Percentiles rank a stretch among this genome's conserved stretches.
Conservation (phyloP, 2,329 filamentous ascomycete species). For the Colletotrichum aenigma region DNA sequence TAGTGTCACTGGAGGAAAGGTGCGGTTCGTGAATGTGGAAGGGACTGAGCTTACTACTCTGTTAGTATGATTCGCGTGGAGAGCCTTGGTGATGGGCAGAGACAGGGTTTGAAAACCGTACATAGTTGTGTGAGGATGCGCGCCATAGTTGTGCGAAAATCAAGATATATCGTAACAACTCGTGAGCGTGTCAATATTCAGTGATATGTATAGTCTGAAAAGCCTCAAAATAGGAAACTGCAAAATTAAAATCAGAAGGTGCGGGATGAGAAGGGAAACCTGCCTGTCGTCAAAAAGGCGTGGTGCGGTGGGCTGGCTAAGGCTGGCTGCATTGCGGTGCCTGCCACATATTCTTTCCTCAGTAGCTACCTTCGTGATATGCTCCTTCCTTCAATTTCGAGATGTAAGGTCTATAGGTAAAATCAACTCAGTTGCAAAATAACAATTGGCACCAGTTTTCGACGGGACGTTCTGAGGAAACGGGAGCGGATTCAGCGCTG, state of each 20-base stretch:
- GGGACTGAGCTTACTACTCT: neutral
- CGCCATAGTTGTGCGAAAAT: neutral
- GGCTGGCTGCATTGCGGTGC: neutral
- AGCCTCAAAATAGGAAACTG: neutral
- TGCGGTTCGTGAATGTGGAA: conserved; percentile 20
- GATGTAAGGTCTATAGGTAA: neutral
- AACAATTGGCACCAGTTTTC: neutral
- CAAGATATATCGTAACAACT: neutral
- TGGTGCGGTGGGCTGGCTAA: neutral
- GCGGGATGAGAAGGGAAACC: neutral
- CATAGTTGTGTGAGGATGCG: neutral
- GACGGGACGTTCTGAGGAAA: neutral
- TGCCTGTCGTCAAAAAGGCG: neutral
- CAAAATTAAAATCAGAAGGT: neutral
- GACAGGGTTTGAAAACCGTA: neutral
- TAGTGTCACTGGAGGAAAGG: neutral
- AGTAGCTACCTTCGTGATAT: fast-evolving
- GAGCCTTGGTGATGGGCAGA: neutral
- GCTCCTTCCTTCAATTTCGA: neutral
- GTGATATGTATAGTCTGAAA: neutral
- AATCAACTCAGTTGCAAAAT: neutral
- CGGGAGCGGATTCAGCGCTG: neutral
- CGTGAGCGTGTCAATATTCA: neutral
- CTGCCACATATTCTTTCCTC: neutral
- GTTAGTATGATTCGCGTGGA: neutral